Evolutionary conservation across 176 grass and related monocot species (phyloP).

Genomic region (Ampelocalamus luodianensis): DNA sequence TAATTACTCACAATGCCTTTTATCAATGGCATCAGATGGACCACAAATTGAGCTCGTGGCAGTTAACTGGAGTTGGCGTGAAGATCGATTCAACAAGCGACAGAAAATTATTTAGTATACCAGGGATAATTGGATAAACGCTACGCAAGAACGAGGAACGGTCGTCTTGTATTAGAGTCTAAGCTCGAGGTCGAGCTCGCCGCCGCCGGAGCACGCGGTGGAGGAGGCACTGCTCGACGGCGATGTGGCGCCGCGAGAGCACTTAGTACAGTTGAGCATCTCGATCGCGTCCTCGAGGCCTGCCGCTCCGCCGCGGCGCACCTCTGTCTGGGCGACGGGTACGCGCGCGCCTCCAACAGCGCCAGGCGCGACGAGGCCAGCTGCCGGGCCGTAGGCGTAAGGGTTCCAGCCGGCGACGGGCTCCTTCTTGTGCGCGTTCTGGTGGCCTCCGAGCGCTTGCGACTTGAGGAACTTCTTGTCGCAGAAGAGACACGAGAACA

Average conservation of each 20-base stretch:
- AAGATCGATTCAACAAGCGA: no score
- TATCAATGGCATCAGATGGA: no score
- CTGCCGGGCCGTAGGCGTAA: neutral
- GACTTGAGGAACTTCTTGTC: slow-evolving; percentile 94
- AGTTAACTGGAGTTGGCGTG: no score
- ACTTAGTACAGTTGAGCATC: neutral
- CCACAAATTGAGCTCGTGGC: no score
- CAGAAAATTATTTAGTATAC: no score
- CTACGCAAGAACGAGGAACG: neutral
- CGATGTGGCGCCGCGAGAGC: neutral
- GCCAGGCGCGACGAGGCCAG: neutral
- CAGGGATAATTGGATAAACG: no score
- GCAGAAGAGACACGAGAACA: slow-evolving; percentile 91
- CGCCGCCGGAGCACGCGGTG: neutral
- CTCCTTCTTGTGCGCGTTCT: slow-evolving; percentile 90
- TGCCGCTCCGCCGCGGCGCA: neutral
- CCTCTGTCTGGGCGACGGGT: neutral
- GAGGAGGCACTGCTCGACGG: neutral
- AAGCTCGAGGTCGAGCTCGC: slow-evolving; percentile 15
- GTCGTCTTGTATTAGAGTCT: neutral
- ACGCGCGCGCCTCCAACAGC: neutral
- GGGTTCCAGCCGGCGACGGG: slow-evolving; percentile 4
- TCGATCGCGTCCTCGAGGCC: neutral
- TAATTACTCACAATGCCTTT: no score
- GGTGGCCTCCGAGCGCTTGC: slow-evolving; percentile 83